phyloP scores from a whole-genome alignment of 2,329 filamentous ascomycete species.

The Chaetomiaceae sp. region DNA sequence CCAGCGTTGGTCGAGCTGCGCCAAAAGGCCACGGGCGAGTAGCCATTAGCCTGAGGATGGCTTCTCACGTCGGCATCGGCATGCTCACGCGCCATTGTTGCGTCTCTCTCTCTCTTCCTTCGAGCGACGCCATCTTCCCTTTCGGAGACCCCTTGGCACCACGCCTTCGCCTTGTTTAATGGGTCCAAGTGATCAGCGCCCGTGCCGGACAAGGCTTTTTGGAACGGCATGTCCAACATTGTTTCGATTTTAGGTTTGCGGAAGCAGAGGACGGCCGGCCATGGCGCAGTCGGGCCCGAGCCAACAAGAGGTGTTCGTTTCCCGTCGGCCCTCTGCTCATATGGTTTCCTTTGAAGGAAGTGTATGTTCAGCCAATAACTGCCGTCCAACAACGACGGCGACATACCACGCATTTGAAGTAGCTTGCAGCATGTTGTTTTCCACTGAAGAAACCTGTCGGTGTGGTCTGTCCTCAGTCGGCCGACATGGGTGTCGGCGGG shows the following conservation, averaged over 20 bases:
- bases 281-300: conserved; percentile 42
- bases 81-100: conserved; percentile 39
- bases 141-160: conserved; percentile 43
- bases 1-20: conserved; percentile 42
- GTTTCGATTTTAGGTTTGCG: conserved; percentile 31
- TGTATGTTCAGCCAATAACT: conserved; percentile 50
- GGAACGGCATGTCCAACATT: conserved; percentile 32
- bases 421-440: conserved; percentile 48
- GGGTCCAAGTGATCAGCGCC: conserved; percentile 46
- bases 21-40: conserved; percentile 50
- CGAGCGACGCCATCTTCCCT: conserved; percentile 45
- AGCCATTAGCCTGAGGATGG: conserved; percentile 41
- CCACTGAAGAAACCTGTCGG: conserved; percentile 44
- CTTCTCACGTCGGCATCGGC: conserved; percentile 39
- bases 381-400: conserved; percentile 39
- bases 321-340: conserved; percentile 40
- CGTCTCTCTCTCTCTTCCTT: conserved; percentile 49
- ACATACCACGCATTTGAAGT: conserved; percentile 48
- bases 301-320: conserved; percentile 38
- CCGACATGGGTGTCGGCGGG: conserved; percentile 51
- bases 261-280: conserved; percentile 44
- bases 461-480: conserved; percentile 38
- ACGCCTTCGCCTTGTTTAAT: conserved; percentile 44
- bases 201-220: conserved; percentile 37
- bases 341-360: conserved; percentile 42